These are phyloP conservation scores for Biscogniauxia mediterranea DNA, from an alignment of 2,329 filamentous ascomycete genomes.

Conservation along the genomic window DNA sequence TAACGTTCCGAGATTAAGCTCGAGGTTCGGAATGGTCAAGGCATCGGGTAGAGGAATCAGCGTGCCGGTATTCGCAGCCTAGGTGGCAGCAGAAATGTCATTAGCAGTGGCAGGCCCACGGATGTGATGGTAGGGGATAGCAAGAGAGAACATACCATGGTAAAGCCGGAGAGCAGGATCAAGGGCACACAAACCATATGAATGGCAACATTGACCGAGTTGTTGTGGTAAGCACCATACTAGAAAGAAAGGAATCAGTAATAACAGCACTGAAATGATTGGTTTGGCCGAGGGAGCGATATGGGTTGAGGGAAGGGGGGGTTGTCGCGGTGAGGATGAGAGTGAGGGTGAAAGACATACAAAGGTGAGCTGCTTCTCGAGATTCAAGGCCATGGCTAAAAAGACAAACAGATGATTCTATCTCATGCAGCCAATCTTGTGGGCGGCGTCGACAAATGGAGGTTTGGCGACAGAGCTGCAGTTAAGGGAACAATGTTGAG, in stretches of 20 bases:
- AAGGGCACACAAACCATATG: slow-evolving; percentile 78
- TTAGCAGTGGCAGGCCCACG: slow-evolving; percentile 17
- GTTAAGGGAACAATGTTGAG: background rate
- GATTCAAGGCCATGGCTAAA: slow-evolving; percentile 63
- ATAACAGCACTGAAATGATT: slow-evolving; percentile 3
- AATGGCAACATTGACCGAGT: slow-evolving; percentile 73
- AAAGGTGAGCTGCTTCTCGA: slow-evolving; percentile 80
- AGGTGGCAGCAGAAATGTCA: slow-evolving; percentile 11
- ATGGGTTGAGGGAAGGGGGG: too few species aligned
- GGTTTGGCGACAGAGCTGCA: background rate
- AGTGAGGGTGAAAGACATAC: slow-evolving; percentile 49
- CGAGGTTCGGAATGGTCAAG: slow-evolving; percentile 65
- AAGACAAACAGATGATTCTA: background rate
- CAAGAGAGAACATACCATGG: slow-evolving; percentile 57
- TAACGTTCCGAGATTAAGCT: slow-evolving; percentile 65
- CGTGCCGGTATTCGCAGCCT: slow-evolving; percentile 62
- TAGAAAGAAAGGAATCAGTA: slow-evolving; percentile 35
- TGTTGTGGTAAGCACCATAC: slow-evolving; percentile 84
- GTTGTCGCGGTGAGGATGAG: too few species aligned
- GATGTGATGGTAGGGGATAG: slow-evolving; percentile 1
- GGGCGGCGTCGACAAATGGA: background rate
- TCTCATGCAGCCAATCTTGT: background rate
- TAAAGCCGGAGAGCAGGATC: slow-evolving; percentile 68
- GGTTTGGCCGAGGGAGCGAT: background rate
- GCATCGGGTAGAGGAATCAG: slow-evolving; percentile 65